Percentiles rank a stretch among this genome's conserved stretches.
phyloP scores from a whole-genome alignment of 257 asterid species.

The Gentiana macrophylla region DNA sequence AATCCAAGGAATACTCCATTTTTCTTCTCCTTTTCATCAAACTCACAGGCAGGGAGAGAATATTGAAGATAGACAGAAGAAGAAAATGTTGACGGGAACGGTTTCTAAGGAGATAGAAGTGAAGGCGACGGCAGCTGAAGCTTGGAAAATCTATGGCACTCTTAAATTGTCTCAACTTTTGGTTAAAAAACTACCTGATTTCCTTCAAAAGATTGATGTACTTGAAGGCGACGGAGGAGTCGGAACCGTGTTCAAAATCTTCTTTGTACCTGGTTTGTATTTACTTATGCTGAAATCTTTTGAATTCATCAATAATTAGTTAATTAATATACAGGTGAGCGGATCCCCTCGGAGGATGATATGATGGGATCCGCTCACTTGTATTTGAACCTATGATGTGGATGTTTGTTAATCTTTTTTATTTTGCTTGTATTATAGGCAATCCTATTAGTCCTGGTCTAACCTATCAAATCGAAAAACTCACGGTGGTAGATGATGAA shows the following conservation, averaged over 20 bases:
- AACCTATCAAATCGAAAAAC: constrained; percentile 35
- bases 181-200: background rate
- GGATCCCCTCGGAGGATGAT: no score
- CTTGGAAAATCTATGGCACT: constrained; percentile 18
- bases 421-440: no score
- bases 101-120: constrained; percentile 12
- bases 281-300: no score
- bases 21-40: no score
- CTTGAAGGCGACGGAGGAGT: constrained; percentile 45
- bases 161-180: constrained; percentile 6
- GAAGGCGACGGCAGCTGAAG: constrained; percentile 12
- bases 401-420: no score
- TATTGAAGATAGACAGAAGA: no score
- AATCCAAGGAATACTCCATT: no score
- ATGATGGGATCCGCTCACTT: no score
- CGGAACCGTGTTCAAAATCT: constrained; percentile 40
- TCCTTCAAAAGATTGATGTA: constrained; percentile 24
- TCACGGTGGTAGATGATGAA: constrained; percentile 43
- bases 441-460: no score
- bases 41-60: no score
- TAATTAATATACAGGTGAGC: no score
- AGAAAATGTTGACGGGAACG: background rate
- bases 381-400: no score
- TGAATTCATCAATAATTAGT: background rate
- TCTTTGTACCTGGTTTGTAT: constrained; percentile 20